These are phyloP conservation scores for Beta macrorhiza DNA, from an alignment of 179 eudicot species.

Conservation along the genomic window DNA sequence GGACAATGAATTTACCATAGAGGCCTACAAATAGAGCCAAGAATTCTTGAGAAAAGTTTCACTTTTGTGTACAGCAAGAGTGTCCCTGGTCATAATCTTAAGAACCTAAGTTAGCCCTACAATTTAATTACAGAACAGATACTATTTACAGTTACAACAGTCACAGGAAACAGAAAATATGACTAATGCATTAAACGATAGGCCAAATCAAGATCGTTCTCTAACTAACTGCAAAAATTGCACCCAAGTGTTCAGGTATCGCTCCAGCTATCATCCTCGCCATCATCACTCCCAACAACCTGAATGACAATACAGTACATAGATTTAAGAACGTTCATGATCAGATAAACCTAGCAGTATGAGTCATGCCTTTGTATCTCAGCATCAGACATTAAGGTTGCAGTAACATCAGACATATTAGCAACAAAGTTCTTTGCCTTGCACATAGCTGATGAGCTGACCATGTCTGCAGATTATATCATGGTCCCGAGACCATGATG, in stretches of 20 bases:
- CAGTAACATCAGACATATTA: not conserved
- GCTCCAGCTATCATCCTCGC: slow-evolving; percentile 83
- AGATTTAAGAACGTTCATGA: not conserved
- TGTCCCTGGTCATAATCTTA: not conserved
- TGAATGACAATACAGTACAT: slow-evolving; percentile 22
- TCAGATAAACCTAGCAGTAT: not conserved
- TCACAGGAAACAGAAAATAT: slow-evolving; percentile 14
- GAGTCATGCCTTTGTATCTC: not conserved
- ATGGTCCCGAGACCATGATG: no score
- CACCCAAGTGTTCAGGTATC: slow-evolving; percentile 28
- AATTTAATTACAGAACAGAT: slow-evolving; percentile 15
- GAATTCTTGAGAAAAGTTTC: not conserved
- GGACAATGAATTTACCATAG: not conserved
- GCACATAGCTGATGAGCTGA: no score
- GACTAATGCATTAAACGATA: slow-evolving; percentile 13
- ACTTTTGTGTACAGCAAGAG: slow-evolving; percentile 8
- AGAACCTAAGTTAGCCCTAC: slow-evolving; percentile 24
- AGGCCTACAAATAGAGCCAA: slow-evolving; percentile 14
- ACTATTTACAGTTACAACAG: slow-evolving; percentile 26
- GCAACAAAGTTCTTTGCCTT: no score
- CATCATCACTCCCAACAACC: slow-evolving; percentile 92
- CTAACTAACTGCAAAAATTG: slow-evolving; percentile 4
- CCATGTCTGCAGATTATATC: no score
- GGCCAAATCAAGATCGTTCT: slow-evolving; percentile 1
- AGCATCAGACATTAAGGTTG: not conserved